Base-by-base conservation (phyloP, 148 eudicot genomes). In the Rhododendron molle region DNA sequence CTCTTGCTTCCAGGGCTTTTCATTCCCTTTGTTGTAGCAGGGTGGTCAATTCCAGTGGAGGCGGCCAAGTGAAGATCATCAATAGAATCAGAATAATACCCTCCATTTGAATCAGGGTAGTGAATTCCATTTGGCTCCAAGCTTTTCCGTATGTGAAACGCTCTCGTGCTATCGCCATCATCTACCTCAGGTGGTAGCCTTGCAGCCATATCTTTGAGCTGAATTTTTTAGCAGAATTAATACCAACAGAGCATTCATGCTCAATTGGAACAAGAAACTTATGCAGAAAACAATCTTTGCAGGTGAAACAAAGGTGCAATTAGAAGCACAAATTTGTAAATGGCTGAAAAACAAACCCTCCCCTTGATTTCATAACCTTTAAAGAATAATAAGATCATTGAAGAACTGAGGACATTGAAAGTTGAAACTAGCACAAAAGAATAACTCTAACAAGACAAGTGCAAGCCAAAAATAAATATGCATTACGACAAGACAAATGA, bases 181-280 rank as follows among this genome's bases (percentile, higher is more conserved):
- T 93, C 95, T 47, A 90, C 91, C 67, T 94, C 99, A 46, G 98
- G 95, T 21, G 99, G 98, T 89, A 96, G 84, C 85, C 92, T 91
- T 86, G 95, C 99, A 43, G 98, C 99, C 94, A 96, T 92, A 85
- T 95, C 99, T 90, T 95, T 96, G 73, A 96, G 93, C 99, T 96
- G 93, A 30, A 83, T 88, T 50, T 34, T 32, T 54, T 54, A 13
- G 16, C 23, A 52, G 78, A 72, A 16, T 10, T 46, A 83, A 60
- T 71, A 47, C 38, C 56, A 74, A 36, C 16, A 7, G 32, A 5
- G 21, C 46, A 52, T 83, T 50, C 60, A 71, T 21, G 44, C 23
- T 76, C 65, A 34, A 36, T 30, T 52, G 60, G 6, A 50, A 72
- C 49, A 23, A 76, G 50, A 54, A 76, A 28, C 20, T 30, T 12